Base-by-base conservation (phyloP, 176 grass and related monocot species). In the Saccharum officinarum region DNA sequence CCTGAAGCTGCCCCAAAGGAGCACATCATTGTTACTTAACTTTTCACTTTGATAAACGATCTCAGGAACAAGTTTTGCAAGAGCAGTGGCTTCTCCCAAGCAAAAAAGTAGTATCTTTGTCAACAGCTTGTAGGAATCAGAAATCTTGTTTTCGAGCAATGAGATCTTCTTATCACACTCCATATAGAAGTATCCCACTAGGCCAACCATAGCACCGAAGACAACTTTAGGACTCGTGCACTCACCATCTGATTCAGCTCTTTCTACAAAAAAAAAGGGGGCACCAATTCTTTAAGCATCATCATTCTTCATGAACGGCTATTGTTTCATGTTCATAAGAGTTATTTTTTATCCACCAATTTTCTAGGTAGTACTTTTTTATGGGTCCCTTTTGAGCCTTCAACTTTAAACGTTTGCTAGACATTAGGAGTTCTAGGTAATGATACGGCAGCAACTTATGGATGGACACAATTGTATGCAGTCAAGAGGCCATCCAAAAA, bases 41-140 rank as follows among this genome's bases (percentile, higher is more conserved):
- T 88, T 91, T 82, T 92, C 79, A 90, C 62, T 67, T 66, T 73
- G 82, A 68, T 74, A 64, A 47, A 76, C 84, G 69, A 78, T 85
- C 71, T 91, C 87, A 82, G 87, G 81, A 92, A 92, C 72, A 82
- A 94, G 86, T 94, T 82, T 90, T 36, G 93, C 89, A 84, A 99
- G 78, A 82, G 86, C n/a, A 89, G 88, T 78, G 39, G 62, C 63
- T 93, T 96, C 97, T 82, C 84, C 82, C 42, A 95, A 82, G 87
- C 85, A 92, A 83, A 94, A 98, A 71, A 94, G 67, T 81, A 92
- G 84, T 81, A 99, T 87, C 85, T 92, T 99, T 22, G 54, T 84
- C 45, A 92, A 87, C 41, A 92, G 85, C 76, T 89, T 96, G 84
- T 82, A 91, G 25, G 86, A 92, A 68, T 96, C 83, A 83, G 83